Conservation (phyloP, 2,329 filamentous ascomycete species). For the Botrytis paeoniae region DNA sequence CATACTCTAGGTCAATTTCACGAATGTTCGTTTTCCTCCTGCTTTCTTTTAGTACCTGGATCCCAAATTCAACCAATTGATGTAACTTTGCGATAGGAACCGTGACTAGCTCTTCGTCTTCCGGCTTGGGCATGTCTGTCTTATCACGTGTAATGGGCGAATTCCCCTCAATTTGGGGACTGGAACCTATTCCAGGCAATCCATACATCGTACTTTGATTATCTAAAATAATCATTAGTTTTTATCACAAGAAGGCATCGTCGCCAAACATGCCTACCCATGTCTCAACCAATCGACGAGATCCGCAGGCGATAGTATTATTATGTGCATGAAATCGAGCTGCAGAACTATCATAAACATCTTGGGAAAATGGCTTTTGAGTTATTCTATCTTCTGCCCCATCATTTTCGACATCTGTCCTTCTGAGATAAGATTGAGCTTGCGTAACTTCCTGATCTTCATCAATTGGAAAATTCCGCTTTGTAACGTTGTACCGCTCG, state of each 20-base stretch:
- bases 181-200: not conserved
- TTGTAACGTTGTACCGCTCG: not conserved
- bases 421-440: not conserved
- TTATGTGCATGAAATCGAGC: not conserved
- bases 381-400: not conserved
- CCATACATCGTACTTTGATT: not conserved
- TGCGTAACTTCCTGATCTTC: not conserved
- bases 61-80: conserved; percentile 1
- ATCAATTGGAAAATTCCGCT: not conserved
- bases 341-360: not conserved
- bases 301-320: not conserved
- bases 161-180: not conserved
- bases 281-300: not conserved
- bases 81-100: conserved; percentile 7
- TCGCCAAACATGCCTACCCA: not conserved
- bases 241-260: not conserved
- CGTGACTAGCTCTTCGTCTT: conserved; percentile 12
- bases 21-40: not conserved
- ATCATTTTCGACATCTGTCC: not conserved
- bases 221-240: not conserved
- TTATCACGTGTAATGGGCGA: not conserved
- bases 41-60: conserved; percentile 4
- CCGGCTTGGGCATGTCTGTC: not conserved
- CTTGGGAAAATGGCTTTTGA: not conserved
- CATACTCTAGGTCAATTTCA: not conserved